phyloP scores from a whole-genome alignment of 2,329 filamentous ascomycete genomes.

The Hortaea werneckii region DNA sequence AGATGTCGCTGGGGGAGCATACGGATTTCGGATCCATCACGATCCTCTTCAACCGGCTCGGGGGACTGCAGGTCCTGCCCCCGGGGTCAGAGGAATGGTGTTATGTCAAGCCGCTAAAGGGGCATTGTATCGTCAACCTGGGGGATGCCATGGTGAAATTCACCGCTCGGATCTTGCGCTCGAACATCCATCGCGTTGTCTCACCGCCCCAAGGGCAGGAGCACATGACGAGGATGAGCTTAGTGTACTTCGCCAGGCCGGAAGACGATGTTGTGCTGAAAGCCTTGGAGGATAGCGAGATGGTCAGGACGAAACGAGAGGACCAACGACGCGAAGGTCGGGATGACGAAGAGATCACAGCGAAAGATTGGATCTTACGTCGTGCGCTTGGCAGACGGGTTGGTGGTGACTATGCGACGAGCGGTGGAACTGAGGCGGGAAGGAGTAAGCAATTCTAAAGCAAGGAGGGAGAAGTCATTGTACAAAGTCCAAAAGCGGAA shows the following conservation, averaged over 20 bases:
- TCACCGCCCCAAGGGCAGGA: conserved; percentile 39
- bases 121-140: conserved; percentile 37
- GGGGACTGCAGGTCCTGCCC: conserved; percentile 43
- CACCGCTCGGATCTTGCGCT: conserved; percentile 25
- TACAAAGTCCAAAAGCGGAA: neutral
- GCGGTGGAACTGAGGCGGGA: conserved; percentile 24
- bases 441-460: conserved; percentile 3
- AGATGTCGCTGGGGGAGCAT: conserved; percentile 38
- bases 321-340: conserved; percentile 23
- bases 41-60: conserved; percentile 45
- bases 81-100: conserved; percentile 34
- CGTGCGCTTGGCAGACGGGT: conserved; percentile 27
- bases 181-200: conserved; percentile 38
- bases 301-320: conserved; percentile 11
- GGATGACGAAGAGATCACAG: conserved; percentile 18
- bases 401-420: conserved; percentile 24
- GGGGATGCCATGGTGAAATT: conserved; percentile 38
- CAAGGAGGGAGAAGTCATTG: neutral
- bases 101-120: conserved; percentile 41
- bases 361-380: conserved; percentile 31
- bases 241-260: conserved; percentile 47
- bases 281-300: conserved; percentile 20
- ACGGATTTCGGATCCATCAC: conserved; percentile 48
- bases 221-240: conserved; percentile 36
- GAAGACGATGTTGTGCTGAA: conserved; percentile 37